Conservation (phyloP, 306 rosid species). For the Quercus parvula region DNA sequence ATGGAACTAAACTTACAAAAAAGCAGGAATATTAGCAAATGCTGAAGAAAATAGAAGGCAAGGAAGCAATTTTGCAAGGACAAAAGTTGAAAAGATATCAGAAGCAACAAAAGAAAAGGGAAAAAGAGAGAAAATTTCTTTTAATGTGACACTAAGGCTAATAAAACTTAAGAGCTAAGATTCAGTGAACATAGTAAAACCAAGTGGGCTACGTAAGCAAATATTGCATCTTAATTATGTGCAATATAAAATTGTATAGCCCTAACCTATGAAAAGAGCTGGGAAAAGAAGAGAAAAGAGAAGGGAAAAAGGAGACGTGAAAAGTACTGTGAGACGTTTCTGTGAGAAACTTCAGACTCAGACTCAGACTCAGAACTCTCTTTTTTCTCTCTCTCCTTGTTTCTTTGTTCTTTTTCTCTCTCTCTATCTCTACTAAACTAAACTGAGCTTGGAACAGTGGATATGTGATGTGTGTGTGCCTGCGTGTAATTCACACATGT, state of each 20-base stretch:
- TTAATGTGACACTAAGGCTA: neutral
- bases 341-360: conserved; percentile 15
- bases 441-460: neutral
- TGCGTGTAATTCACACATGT: conserved; percentile 36
- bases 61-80: conserved; percentile 12
- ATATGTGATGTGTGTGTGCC: neutral
- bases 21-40: conserved; percentile 34
- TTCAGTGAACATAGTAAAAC: conserved; percentile 28
- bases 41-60: conserved; percentile 37
- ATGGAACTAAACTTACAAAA: conserved; percentile 29
- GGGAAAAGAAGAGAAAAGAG: conserved; percentile 14
- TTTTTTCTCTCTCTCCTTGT: neutral
- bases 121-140: neutral
- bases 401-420: neutral
- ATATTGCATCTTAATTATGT: conserved; percentile 34
- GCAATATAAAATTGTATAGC: neutral
- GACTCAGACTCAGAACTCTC: neutral
- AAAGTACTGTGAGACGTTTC: conserved; percentile 30
- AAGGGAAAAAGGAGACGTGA: conserved; percentile 20
- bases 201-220: conserved; percentile 32
- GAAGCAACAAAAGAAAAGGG: conserved; percentile 13
- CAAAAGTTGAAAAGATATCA: conserved; percentile 15
- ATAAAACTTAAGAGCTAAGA: conserved; percentile 50
- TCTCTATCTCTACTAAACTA: neutral
- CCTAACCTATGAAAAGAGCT: conserved; percentile 36